These are phyloP conservation scores for Naematelia encephala DNA, from an alignment of 768 basidiomycete genomes.

Conservation along the genomic window DNA sequence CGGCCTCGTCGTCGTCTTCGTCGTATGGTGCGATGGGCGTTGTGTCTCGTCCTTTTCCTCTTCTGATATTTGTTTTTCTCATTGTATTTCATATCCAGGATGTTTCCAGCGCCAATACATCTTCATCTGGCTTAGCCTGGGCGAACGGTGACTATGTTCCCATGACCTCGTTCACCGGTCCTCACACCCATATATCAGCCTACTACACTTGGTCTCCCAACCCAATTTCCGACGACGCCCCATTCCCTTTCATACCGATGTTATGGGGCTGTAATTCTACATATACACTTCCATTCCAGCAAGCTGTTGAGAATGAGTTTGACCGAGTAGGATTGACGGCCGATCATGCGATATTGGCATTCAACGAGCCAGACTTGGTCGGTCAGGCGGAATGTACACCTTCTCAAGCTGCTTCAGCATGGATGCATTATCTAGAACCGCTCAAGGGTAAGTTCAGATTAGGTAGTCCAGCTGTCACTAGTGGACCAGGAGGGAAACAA, in stretches of 20 bases:
- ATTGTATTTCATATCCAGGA: no score
- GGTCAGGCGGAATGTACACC: conserved; percentile 59
- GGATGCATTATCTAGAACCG: conserved; percentile 59
- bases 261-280: conserved; percentile 26
- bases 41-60: no score
- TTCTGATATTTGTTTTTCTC: no score
- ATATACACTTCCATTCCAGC: conserved; percentile 16
- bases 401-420: conserved; percentile 56
- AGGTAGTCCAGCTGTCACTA: conserved; percentile 60
- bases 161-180: conserved; percentile 22
- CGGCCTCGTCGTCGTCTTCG: no score
- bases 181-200: conserved; percentile 18
- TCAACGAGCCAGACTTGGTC: conserved; percentile 49
- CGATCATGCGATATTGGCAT: conserved; percentile 20
- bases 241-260: conserved; percentile 33
- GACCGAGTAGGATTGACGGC: conserved; percentile 11
- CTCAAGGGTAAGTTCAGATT: conserved; percentile 56
- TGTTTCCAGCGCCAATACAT: conserved; percentile 1
- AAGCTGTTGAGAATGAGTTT: conserved; percentile 10
- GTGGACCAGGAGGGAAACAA: conserved; percentile 57
- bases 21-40: no score
- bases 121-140: conserved; percentile 29
- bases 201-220: conserved; percentile 30
- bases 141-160: conserved; percentile 25
- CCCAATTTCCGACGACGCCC: conserved; percentile 11